phyloP scores from a whole-genome alignment of 306 rosid species.

The Coriaria nepalensis region DNA sequence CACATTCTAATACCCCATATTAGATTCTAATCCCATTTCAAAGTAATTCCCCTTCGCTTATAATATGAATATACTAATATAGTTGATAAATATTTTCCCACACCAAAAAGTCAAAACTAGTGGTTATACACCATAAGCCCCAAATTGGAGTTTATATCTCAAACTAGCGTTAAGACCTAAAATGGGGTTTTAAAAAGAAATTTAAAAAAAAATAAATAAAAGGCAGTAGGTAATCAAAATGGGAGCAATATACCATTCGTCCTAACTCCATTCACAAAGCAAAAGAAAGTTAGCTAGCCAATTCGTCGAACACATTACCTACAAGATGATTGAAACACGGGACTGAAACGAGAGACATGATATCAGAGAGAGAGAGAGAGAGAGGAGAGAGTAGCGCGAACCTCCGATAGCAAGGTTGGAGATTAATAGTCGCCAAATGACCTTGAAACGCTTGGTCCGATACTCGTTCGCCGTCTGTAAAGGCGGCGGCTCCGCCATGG shows the following conservation, averaged over 20 bases:
- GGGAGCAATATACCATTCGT: not conserved
- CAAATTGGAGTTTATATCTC: not conserved
- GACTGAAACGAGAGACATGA: not conserved
- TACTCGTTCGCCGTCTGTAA: slow-evolving; percentile 19
- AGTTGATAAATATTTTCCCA: too few species aligned
- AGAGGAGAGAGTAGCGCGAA: slow-evolving; percentile 5
- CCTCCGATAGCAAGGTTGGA: slow-evolving; percentile 81
- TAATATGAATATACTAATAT: too few species aligned
- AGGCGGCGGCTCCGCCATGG: slow-evolving; percentile 9
- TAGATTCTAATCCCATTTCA: too few species aligned
- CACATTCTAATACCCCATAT: too few species aligned
- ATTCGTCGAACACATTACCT: slow-evolving; percentile 30
- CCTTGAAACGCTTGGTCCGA: slow-evolving; percentile 40
- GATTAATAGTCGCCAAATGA: slow-evolving; percentile 70
- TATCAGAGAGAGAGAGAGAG: not conserved
- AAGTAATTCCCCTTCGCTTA: too few species aligned
- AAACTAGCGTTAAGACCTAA: not conserved
- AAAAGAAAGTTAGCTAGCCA: slow-evolving; percentile 7
- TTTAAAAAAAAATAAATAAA: not conserved
- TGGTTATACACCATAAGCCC: too few species aligned
- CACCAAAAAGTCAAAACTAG: too few species aligned
- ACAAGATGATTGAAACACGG: slow-evolving; percentile 8
- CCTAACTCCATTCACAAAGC: not conserved
- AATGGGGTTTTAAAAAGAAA: not conserved
- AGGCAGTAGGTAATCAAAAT: not conserved